Base-by-base conservation (phyloP, 2,329 filamentous ascomycete genomes). In the Pseudogymnoascus sp. region DNA sequence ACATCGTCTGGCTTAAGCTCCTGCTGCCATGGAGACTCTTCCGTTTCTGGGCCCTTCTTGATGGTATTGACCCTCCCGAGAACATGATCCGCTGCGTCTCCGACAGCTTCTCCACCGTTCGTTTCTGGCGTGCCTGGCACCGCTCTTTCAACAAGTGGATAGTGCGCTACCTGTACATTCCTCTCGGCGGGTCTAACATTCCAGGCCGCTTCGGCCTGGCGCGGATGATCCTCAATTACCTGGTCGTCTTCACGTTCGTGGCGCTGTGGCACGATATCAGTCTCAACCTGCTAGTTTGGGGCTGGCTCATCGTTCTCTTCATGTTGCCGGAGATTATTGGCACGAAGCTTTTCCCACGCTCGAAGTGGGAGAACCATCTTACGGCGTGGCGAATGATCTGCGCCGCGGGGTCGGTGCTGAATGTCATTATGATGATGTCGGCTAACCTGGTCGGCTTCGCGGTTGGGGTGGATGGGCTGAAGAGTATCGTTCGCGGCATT, bases 221-320 rank as follows among this genome's bases (percentile, higher is more conserved):
- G 47, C 78, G 83, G 13, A 86, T 85, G 0, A 79, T 93, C 2
- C 69, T 84, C 59, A 97, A 93, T 62, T 94, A 91, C 72, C 78
- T 95, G 1, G 76, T 87, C 4, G 90, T 96, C 33, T 99, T 99
- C 72, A 97, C 92, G 0, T 99, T 99, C 70, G 94, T 99, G 24
- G 95, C 94, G 0, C 79, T 99, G 29, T 99, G 94, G 94, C 94
- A 99, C 75, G 94, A 99, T 69, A 96, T 99, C 70, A 88, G 96
- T 75, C 82, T 97, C 31, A 84, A 88, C 8, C 79, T 99, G 39
- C 81, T 99, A 33, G 88, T 96, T 73, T 99, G 94, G 94, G 93
- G 94, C 29, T 99, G 94, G 94, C 81, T 99, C 39, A 85, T 99
- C 65, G 92, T 95, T 0, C 77, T 97, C 24, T 99, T 99, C 75